Evolutionary conservation across 2,329 filamentous ascomycete genomes (phyloP), one percentile per base, ranked within the genome.

Genomic region (Venturiaceae sp.): DNA sequence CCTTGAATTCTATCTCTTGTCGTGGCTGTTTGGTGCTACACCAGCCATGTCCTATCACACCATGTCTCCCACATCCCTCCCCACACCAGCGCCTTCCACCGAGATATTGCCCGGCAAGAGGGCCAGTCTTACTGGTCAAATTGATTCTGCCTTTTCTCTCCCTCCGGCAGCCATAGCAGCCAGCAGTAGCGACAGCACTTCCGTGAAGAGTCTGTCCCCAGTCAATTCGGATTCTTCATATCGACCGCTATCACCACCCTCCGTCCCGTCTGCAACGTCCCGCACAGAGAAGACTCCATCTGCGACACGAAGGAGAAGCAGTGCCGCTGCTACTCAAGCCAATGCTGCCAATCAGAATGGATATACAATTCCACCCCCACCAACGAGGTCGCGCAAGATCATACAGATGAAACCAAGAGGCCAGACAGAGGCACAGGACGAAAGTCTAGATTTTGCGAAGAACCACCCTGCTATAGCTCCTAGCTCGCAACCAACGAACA

Each of bases 321-420:
- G 57, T 36, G 32, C 44, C 21, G 23, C 47, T 23, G 28, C 28
- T 39, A 19, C 13, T 9, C 46, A 53, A 21, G 32, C n/a, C 28
- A 28, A 57, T 50, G 55, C 34, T 33, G 6, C 57, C 13, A 53
- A 39, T 30, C 46, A 58, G 26, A 36, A 30, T 39, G 44, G 81
- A 53, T 95, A 96, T 70, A 82, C 88, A 9, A 81, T 99, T 16
- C 94, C 94, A 21, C 94, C 94, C 9, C 94, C 92, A 16, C 94
- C 94, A 0, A 96, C 92, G 3, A 81, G 92, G 62, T 89, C 90
- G 44, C 86, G 92, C 66, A 97, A 95, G 76, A 97, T 99, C 69
- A 97, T 97, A 60, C 92, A 97, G 74, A 96, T 97, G 92, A 96
- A 95, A 73, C 92, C 84, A 11, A 77, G 78, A 61, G 68, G 69